phyloP scores from a whole-genome alignment of 2,329 filamentous ascomycete species.

The Basipetospora chlamydospora region DNA sequence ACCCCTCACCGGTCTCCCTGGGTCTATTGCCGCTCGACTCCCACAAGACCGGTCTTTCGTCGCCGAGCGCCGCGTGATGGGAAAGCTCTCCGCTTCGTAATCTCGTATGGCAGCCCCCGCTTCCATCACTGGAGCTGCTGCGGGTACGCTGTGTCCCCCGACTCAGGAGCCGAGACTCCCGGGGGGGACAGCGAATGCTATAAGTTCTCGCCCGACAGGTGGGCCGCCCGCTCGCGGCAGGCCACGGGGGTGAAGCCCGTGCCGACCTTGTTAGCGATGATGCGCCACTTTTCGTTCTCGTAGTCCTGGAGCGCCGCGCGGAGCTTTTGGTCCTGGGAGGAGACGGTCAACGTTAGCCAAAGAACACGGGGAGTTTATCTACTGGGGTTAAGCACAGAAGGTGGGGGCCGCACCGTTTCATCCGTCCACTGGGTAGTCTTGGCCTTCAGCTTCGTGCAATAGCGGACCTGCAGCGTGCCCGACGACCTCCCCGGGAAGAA shows the following conservation, averaged over 20 bases:
- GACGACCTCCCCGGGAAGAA: conserved; percentile 87
- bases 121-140: conserved; percentile 23
- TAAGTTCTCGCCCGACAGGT: conserved; percentile 40
- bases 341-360: too few species aligned
- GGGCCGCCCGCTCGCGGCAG: conserved; percentile 65
- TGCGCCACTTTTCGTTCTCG: conserved; percentile 85
- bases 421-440: conserved; percentile 91
- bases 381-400: too few species aligned
- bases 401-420: conserved; percentile 76
- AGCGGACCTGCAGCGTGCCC: conserved; percentile 82
- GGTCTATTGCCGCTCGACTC: not conserved
- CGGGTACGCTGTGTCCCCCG: conserved; percentile 31
- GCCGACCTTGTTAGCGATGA: conserved; percentile 80
- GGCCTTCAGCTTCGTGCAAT: conserved; percentile 88
- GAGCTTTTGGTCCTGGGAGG: conserved; percentile 63
- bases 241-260: conserved; percentile 77
- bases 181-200: conserved; percentile 42
- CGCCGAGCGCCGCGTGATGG: conserved; percentile 1
- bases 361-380: too few species aligned
- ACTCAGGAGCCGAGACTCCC: conserved; percentile 27
- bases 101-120: conserved; percentile 8
- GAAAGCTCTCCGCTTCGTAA: conserved; percentile 4
- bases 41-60: not conserved
- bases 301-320: conserved; percentile 67
- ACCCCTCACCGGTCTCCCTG: not conserved